These are phyloP conservation scores for Cordyceps cateniannulata DNA, from an alignment of 2,329 filamentous ascomycete genomes.

Conservation along the genomic window DNA sequence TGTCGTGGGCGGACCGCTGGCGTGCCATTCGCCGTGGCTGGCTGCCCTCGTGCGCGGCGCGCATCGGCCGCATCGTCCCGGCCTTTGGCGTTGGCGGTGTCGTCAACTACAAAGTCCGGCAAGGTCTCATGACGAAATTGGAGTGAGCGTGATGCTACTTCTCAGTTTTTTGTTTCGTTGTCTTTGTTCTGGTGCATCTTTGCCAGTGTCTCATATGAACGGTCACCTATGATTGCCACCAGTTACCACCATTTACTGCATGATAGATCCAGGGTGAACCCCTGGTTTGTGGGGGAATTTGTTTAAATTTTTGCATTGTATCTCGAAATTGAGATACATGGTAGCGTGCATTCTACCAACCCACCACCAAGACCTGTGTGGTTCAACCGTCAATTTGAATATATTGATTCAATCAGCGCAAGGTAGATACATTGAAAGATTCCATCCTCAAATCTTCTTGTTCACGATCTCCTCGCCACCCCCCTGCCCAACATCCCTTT, in stretches of 20 bases:
- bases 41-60: conserved; percentile 63
- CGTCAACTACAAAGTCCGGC: conserved; percentile 69
- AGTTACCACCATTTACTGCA: background rate
- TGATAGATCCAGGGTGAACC: background rate
- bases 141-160: conserved; percentile 21
- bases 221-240: background rate
- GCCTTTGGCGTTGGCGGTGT: conserved; percentile 87
- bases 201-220: background rate
- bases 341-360: background rate
- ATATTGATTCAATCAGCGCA: background rate
- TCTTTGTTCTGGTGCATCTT: background rate
- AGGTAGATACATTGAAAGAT: conserved; percentile 2
- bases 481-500: background rate
- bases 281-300: background rate
- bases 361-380: too few relatives aligned
- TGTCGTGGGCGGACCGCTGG: conserved; percentile 54
- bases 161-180: background rate
- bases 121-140: conserved; percentile 57
- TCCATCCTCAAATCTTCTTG: background rate
- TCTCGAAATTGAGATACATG: too few relatives aligned
- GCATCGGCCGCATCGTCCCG: conserved; percentile 79
- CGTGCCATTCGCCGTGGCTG: conserved; percentile 67
- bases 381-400: conserved; percentile 10
- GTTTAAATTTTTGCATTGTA: background rate
- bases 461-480: background rate